Evolutionary conservation across 1,284 basidiomycete genomes (phyloP).

Genomic region (Ganoderma boninense): DNA sequence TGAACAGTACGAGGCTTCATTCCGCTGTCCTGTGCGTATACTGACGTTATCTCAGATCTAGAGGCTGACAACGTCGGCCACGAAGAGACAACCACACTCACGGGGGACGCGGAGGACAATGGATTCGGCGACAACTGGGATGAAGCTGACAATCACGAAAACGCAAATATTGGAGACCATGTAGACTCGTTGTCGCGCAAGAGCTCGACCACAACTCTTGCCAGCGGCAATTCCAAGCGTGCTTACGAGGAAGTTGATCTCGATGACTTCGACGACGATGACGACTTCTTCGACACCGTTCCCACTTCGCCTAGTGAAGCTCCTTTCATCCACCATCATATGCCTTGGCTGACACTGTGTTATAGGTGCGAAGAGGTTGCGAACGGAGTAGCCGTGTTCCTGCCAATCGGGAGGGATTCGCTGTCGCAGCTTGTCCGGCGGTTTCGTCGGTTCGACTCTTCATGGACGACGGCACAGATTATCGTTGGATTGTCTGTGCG

Average conservation of each 20-base stretch:
- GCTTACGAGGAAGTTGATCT: conserved; percentile 56
- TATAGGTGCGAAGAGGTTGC: conserved; percentile 25
- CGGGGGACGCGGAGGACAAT: conserved; percentile 20
- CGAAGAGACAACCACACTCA: conserved; percentile 9
- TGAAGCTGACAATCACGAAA: conserved; percentile 10
- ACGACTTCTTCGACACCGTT: conserved; percentile 34
- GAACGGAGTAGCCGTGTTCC: conserved; percentile 17
- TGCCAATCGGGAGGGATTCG: neutral
- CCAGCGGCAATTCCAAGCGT: conserved; percentile 58
- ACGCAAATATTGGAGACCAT: neutral
- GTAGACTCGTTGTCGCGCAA: conserved; percentile 24
- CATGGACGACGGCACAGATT: neutral
- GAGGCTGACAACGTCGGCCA: neutral
- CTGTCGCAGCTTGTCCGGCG: neutral
- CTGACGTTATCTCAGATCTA: neutral
- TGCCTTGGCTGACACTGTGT: neutral
- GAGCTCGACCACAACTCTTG: conserved; percentile 43
- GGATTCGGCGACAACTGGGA: conserved; percentile 26
- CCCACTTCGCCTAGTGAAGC: conserved; percentile 56
- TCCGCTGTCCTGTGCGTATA: neutral
- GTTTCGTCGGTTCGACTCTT: neutral
- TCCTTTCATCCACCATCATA: neutral
- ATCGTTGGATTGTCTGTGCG: neutral
- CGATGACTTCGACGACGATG: conserved; percentile 43
- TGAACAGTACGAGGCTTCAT: neutral